phyloP scores from a whole-genome alignment of 2,329 filamentous ascomycete genomes.

The Cyphellophora attinorum region DNA sequence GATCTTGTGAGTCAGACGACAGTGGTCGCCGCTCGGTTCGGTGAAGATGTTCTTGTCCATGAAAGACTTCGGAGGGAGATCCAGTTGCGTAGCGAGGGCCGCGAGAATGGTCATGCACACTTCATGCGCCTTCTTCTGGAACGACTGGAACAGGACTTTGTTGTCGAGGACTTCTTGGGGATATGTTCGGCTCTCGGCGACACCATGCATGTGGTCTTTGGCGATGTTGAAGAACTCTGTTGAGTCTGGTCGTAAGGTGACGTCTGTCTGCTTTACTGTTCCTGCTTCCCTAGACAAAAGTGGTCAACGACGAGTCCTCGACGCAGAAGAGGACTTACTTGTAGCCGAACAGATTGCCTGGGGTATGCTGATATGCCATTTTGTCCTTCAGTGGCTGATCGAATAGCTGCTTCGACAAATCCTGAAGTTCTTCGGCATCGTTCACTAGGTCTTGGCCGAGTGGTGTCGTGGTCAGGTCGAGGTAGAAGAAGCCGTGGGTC shows the following conservation, averaged over 20 bases:
- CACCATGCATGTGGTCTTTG: slow-evolving; percentile 7
- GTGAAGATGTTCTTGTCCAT: slow-evolving; percentile 13
- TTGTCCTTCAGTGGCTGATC: slow-evolving; percentile 25
- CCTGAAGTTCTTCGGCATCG: slow-evolving; percentile 35
- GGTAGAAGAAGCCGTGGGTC: slow-evolving; percentile 48
- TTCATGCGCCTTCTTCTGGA: slow-evolving; percentile 12
- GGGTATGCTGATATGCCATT: slow-evolving; percentile 12
- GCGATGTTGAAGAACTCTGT: slow-evolving; percentile 14
- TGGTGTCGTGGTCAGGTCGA: slow-evolving; percentile 33
- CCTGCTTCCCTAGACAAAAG: slow-evolving; percentile 2
- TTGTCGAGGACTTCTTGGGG: not conserved
- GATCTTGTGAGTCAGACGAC: slow-evolving; percentile 31
- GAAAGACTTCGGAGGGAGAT: slow-evolving; percentile 14
- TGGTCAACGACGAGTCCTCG: not conserved
- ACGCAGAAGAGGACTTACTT: slow-evolving; percentile 4
- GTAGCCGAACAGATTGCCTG: slow-evolving; percentile 21
- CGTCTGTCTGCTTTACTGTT: slow-evolving; percentile 12
- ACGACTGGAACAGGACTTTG: slow-evolving; percentile 4
- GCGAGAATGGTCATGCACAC: slow-evolving; percentile 15
- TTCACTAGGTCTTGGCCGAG: slow-evolving; percentile 29
- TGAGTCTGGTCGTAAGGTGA: slow-evolving; percentile 12
- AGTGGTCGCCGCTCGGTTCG: slow-evolving; percentile 38
- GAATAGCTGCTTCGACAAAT: slow-evolving; percentile 39
- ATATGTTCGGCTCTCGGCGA: slow-evolving; percentile 3
- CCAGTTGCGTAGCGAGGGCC: slow-evolving; percentile 12